Conservation (phyloP, 352 stramenopile species). For the Sclerospora graminicola region DNA sequence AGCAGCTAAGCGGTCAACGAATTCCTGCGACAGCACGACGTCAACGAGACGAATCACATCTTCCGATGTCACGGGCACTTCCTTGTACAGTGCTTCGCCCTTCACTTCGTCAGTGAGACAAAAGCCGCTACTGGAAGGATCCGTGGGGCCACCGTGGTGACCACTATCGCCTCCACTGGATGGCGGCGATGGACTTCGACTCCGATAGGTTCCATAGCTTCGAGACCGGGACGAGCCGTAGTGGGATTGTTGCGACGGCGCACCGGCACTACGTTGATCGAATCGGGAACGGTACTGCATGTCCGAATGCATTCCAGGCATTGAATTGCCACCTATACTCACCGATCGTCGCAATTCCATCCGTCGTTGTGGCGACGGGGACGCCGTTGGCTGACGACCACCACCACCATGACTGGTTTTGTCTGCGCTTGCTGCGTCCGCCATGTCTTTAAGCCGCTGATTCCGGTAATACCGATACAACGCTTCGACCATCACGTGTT, state of each 20-base stretch:
- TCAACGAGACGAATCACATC: constrained; percentile 69
- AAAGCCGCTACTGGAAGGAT: constrained; percentile 7
- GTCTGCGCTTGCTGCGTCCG: constrained; percentile 4
- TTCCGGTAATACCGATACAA: constrained; percentile 71
- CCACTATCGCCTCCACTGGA: constrained; percentile 24
- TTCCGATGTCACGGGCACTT: constrained; percentile 57
- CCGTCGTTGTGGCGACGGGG: constrained; percentile 7
- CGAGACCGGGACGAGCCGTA: constrained; percentile 13
- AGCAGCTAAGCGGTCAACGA: constrained; percentile 47
- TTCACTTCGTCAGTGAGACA: constrained; percentile 29
- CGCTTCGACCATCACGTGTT: constrained; percentile 79
- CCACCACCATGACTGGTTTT: not conserved
- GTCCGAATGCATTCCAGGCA: constrained; percentile 7
- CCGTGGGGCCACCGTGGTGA: constrained; percentile 5
- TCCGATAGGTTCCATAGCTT: constrained; percentile 21
- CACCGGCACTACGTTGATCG: constrained; percentile 9
- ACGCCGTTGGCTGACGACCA: constrained; percentile 5
- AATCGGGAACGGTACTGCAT: constrained; percentile 17
- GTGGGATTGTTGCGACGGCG: constrained; percentile 5
- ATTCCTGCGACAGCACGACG: constrained; percentile 59
- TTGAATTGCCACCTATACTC: constrained; percentile 6
- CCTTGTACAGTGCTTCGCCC: constrained; percentile 31
- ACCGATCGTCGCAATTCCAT: constrained; percentile 7
- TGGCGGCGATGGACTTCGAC: constrained; percentile 20
- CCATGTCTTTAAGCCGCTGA: constrained; percentile 42